phyloP scores from a whole-genome alignment of 164 flowering plant species.

The Sedum album region DNA sequence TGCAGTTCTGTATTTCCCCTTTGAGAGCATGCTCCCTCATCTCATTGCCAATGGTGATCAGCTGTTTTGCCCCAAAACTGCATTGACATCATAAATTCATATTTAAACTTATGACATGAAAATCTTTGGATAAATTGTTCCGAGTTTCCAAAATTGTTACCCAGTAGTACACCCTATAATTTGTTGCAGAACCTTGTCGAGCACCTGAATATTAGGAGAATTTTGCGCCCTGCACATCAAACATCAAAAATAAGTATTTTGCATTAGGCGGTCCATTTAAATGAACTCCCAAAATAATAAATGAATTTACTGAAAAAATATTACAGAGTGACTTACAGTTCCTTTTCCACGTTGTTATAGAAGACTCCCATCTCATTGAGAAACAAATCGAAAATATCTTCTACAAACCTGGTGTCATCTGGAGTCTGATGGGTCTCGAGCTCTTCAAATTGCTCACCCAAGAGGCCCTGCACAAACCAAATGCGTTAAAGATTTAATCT shows the following conservation, averaged over 20 bases:
- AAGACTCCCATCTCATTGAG: background rate
- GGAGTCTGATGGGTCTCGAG: background rate
- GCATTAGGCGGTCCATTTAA: background rate
- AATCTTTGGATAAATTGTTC: background rate
- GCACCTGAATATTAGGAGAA: background rate
- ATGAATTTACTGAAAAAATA: background rate
- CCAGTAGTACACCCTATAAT: background rate
- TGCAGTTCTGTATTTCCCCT: background rate
- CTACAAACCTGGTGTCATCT: background rate
- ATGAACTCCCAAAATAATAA: background rate
- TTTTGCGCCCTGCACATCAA: background rate
- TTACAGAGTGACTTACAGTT: background rate
- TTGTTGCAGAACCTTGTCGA: constrained; percentile 3
- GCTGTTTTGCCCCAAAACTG: constrained; percentile 1
- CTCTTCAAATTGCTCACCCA: background rate
- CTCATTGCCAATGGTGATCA: background rate
- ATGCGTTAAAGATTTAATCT: background rate
- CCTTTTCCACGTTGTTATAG: background rate
- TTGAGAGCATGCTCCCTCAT: background rate
- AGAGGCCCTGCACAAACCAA: background rate
- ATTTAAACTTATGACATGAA: background rate
- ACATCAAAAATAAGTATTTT: background rate
- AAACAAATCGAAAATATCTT: background rate
- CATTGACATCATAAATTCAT: background rate
- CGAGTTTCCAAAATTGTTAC: background rate